Evolutionary conservation across 306 rosid species (phyloP), one percentile per base, ranked within the genome.

Genomic region (Quercus rubra): DNA sequence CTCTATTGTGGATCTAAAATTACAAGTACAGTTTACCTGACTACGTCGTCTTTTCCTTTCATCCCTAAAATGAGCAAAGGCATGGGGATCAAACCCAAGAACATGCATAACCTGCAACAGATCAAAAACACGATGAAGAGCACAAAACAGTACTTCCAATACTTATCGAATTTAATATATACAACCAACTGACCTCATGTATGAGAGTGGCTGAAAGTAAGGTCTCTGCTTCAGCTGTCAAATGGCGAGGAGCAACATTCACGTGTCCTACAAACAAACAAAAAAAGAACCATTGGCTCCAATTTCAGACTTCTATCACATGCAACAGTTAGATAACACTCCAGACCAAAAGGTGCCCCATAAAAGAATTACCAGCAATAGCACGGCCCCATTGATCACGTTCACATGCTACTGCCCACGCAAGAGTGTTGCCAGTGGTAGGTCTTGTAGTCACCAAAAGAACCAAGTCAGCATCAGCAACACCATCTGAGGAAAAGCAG

Each of bases 341-440:
- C 58, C 21, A 77, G 43, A 75, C 33, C 70, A 74, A 78, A 62
- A 55, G 30, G 58, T 30, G 41, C 11, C 79, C 58, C 74, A 67
- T 59, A 58, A 78, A 84, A 52, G 77, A 82, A 54, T 78, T 81
- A 93, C 99, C 99, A 70, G 99, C 99, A 82, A 96, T 90, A 67
- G 98, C 97, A 76, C 98, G 99, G 43, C 99, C 99, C 99, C 99
- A 96, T 79, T 96, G 99, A 87, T 96, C 99, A 31, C 99, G 93
- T 83, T 96, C 99, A 74, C 98, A 96, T 83, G 99, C 99, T 82
- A 96, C 99, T 38, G 98, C 99, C 99, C 98, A 96, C 28, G 99
- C 98, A 89, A 96, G 98, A 11, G 98, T 96, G 71, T 91, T 96
- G 71, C 99, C 97, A 56, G 96, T 93, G 31, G 99, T 91, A 73